Base-by-base conservation (phyloP, 306 rosid genomes). In the Dicorynia guianensis region DNA sequence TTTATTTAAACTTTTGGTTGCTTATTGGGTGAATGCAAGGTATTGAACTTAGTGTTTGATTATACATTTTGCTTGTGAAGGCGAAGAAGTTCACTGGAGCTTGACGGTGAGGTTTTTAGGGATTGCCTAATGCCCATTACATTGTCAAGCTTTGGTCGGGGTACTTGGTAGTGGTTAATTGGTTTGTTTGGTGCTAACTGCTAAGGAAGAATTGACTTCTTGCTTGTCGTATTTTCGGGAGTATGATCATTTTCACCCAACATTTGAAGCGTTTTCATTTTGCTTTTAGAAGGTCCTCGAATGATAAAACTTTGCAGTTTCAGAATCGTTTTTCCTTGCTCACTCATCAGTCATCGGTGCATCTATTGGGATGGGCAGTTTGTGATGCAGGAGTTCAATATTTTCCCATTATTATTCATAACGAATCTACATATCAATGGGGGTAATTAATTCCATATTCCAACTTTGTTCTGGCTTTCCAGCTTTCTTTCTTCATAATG, bases 401-500 rank as follows among this genome's bases (percentile, higher is more conserved):
- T 20, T 59, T 11, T 40, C 13, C 68, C 50, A n/a, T 6, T 6
- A 18, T 52, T 25, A 58, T 25, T 25, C 30, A 38, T 10, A 39
- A 39, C 20, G 52, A 58, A 19, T 38, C 76, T 64, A 10, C 50
- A 69, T 43, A 62, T 47, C 15, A 5, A 56, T 0, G 46, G 59
- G 6, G 58, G 42, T 56, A 5, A 10, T 76, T 48, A 63, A 67
- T 35, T 67, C 67, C 17, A n/a, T 14, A n/a, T 54, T 30, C 58
- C 14, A 40, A 40, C 8, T 63, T 19, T 76, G 48, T 55, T 7
- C 40, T 66, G 3, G 17, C 43, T 44, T 67, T 57, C 18, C 9
- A 13, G 54, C 43, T 72, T 44, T 3, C 18, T 53, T 53, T 9
- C n/a, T 14, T 10, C 40, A 1, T 0, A 36, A n/a, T 64, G 65